A percentile compares a stretch with the other conserved stretches of the same genome.
These are phyloP conservation scores for Coffea humblotiana DNA, from an alignment of 305 asterid species.

Conservation along the genomic window DNA sequence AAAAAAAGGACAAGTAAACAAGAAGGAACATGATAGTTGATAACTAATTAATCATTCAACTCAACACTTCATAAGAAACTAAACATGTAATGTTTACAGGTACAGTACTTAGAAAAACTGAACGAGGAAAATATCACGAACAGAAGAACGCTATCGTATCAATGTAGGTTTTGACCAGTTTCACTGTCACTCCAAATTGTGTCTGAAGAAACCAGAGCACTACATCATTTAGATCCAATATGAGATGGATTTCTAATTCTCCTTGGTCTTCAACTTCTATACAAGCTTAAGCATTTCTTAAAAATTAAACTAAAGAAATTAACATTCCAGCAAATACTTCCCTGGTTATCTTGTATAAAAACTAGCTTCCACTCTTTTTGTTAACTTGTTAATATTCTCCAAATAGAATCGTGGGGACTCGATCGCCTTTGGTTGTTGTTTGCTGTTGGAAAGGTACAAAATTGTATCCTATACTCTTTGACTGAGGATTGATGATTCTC, in stretches of 20 bases:
- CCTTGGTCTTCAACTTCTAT: neutral
- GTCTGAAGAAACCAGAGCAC: neutral
- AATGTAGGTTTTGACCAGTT: neutral
- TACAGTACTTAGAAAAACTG: no score
- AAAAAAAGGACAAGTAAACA: neutral
- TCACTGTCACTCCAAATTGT: neutral
- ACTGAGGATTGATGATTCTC: neutral
- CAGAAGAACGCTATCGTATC: neutral
- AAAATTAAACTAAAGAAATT: neutral
- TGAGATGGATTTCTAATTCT: neutral
- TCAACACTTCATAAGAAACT: no score
- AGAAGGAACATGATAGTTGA: neutral
- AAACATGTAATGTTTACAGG: neutral
- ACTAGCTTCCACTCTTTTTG: neutral
- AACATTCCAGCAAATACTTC: neutral
- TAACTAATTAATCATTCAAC: neutral
- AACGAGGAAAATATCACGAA: neutral
- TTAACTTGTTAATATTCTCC: neutral
- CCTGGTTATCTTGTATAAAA: neutral
- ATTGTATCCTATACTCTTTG: neutral
- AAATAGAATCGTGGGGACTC: neutral
- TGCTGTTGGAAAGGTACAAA: neutral
- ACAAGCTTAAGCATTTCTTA: neutral
- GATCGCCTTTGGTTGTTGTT: neutral
- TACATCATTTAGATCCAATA: neutral